Evolutionary conservation across 1,284 basidiomycete species (phyloP).

Genomic region (Papiliotrema nemorosa): DNA sequence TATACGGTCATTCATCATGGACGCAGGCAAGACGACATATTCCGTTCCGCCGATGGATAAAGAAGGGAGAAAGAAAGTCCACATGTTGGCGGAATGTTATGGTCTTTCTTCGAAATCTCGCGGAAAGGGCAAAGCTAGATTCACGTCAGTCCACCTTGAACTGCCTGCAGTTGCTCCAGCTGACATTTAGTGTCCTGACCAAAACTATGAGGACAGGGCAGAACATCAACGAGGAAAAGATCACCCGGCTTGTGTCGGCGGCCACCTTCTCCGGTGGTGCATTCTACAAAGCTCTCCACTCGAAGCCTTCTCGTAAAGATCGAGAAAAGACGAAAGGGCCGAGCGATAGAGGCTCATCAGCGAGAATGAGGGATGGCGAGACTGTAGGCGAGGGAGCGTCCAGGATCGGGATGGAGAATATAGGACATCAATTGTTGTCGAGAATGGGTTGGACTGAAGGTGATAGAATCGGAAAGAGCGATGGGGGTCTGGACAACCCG

Average conservation of each 20-base stretch:
- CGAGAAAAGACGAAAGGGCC: constrained; percentile 17
- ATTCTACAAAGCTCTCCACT: constrained; percentile 46
- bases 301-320: constrained; percentile 11
- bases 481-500: constrained; percentile 46
- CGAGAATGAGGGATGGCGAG: constrained; percentile 27
- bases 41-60: constrained; percentile 72
- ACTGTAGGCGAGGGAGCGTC: constrained; percentile 11
- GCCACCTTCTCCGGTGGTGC: constrained; percentile 24
- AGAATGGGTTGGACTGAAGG: constrained; percentile 51
- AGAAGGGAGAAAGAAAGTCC: constrained; percentile 64
- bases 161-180: neutral
- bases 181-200: constrained; percentile 60
- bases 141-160: constrained; percentile 40
- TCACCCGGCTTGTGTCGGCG: constrained; percentile 55
- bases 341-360: constrained; percentile 18
- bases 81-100: constrained; percentile 72
- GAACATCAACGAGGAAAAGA: constrained; percentile 60
- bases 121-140: constrained; percentile 60
- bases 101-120: constrained; percentile 70
- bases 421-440: constrained; percentile 48
- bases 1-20: constrained; percentile 65
- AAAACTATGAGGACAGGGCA: constrained; percentile 61
- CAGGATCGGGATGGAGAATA: constrained; percentile 32
- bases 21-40: constrained; percentile 58
- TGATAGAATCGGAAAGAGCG: constrained; percentile 41